Base-by-base conservation (phyloP, 2,329 filamentous ascomycete species). In the Diaporthe citriasiana region DNA sequence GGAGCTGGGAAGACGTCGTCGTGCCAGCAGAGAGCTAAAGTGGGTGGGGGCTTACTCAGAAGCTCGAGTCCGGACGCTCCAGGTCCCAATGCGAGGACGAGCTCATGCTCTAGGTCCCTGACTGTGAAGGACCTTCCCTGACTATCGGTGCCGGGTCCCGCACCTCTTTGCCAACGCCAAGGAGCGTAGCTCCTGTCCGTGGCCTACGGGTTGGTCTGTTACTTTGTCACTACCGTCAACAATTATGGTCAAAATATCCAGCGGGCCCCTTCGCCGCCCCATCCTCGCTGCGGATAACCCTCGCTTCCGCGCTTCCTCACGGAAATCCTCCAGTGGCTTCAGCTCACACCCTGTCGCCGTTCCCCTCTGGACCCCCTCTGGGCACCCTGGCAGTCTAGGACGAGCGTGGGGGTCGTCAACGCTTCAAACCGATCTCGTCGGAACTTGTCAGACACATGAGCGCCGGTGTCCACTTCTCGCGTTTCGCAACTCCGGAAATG, bases 391-490 rank as follows among this genome's bases (percentile, higher is more conserved):
- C 33, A 68, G 35, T 47, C 27, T 47, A 12, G 30, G 30, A 68
- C 45, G 42, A 51, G 63, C 63, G 63, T 68, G 63, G 63, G 63
- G 63, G 63, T 68, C 33, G 13, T 68, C n/a, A 25, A 68, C 33
- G 63, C 63, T 75, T 68, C 50, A 70, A 72, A 68, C 53, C 70
- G 56, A 59, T 73, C 59, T 70, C 40, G 56, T 72, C 27, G 68
- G 70, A 72, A 47, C 70, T 69, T 66, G 60, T 72, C 50, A 45
- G 55, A 71, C 56, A 57, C 27, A 47, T 60, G 66, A 70, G 38
- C 27, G 59, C 50, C 47, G 60, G 73, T 71, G 63, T 70, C 73
- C 75, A 75, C 74, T 73, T 45, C 75, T 75, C 75, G 75, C 75
- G 73, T 73, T 76, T 76, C 73, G 75, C 59, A 73, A 70, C 50